Evolutionary conservation across 805 yeast species (phyloP).

Genomic region (Grigorovia humatica): DNA sequence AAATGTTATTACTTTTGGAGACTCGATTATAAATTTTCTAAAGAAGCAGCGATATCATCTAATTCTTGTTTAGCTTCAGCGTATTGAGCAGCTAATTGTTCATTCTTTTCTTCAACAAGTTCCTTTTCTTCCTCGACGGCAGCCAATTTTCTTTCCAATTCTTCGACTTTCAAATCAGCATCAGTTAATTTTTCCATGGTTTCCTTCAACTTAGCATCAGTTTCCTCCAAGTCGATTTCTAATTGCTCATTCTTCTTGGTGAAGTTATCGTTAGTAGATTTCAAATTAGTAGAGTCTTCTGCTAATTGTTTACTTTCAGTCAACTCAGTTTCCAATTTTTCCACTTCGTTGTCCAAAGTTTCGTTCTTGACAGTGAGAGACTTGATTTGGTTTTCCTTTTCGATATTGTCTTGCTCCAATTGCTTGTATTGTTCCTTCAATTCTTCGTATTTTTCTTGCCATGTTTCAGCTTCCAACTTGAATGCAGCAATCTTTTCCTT

Average conservation of each 20-base stretch:
- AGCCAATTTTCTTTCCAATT: constrained; percentile 85
- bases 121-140: constrained; percentile 89
- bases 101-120: constrained; percentile 81
- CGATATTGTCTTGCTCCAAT: constrained; percentile 83
- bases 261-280: constrained; percentile 82
- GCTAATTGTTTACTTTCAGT: constrained; percentile 59
- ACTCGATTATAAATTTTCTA: constrained; percentile 43
- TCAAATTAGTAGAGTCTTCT: constrained; percentile 81
- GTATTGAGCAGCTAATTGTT: constrained; percentile 77
- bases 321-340: constrained; percentile 34
- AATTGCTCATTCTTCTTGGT: constrained; percentile 84
- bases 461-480: constrained; percentile 89
- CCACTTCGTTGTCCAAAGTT: constrained; percentile 73
- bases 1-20: not conserved
- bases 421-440: constrained; percentile 69
- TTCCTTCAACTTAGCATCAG: constrained; percentile 84
- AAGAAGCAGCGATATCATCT: constrained; percentile 93
- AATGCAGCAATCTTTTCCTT: constrained; percentile 74
- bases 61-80: constrained; percentile 80
- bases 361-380: constrained; percentile 87
- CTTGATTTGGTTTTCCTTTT: constrained; percentile 91
- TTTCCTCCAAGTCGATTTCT: constrained; percentile 72
- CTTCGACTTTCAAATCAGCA: constrained; percentile 92
- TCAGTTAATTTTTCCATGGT: constrained; percentile 91
- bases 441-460: constrained; percentile 96